Percentiles rank a stretch among this genome's conserved stretches.
Evolutionary conservation across 2,329 filamentous ascomycete species (phyloP).

Genomic region (Hypoxylon sp.): DNA sequence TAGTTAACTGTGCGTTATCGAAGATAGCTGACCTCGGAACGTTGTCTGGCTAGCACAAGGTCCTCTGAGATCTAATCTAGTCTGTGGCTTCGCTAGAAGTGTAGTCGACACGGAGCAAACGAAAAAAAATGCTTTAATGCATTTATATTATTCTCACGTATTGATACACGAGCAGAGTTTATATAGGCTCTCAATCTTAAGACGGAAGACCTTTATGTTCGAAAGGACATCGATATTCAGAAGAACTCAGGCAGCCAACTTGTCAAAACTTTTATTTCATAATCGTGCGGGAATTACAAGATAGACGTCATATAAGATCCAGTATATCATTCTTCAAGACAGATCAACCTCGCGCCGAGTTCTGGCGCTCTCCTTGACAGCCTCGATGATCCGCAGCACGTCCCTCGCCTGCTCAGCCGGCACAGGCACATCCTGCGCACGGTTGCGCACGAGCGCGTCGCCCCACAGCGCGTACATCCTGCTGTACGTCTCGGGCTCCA

Average conservation of each 20-base stretch:
- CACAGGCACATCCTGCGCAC: slow-evolving; percentile 65
- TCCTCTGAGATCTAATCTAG: not conserved
- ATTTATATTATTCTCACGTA: not conserved
- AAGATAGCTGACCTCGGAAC: not conserved
- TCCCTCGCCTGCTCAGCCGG: slow-evolving; percentile 65
- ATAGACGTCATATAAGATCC: too few relatives aligned
- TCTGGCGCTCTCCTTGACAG: slow-evolving; percentile 62
- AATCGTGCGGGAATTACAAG: not conserved
- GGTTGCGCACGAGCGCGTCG: slow-evolving; percentile 61
- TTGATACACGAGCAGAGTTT: too few relatives aligned
- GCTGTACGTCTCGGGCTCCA: slow-evolving; percentile 75
- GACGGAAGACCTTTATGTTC: not conserved
- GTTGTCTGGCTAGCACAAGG: not conserved
- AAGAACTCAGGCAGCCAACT: not conserved
- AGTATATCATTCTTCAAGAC: slow-evolving; percentile 34
- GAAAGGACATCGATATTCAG: not conserved
- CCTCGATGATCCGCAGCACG: slow-evolving; percentile 67
- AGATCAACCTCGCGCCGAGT: slow-evolving; percentile 60
- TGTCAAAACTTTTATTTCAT: not conserved
- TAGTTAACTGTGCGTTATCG: not conserved
- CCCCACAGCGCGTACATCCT: slow-evolving; percentile 72
- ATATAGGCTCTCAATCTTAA: not conserved
- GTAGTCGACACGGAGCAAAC: not conserved
- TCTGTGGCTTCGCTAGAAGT: not conserved
- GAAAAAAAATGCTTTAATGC: not conserved